Evolutionary conservation across 2,329 filamentous ascomycete species (phyloP), one percentile per base, ranked within the genome.

Genomic region (Bretziella fagacearum): DNA sequence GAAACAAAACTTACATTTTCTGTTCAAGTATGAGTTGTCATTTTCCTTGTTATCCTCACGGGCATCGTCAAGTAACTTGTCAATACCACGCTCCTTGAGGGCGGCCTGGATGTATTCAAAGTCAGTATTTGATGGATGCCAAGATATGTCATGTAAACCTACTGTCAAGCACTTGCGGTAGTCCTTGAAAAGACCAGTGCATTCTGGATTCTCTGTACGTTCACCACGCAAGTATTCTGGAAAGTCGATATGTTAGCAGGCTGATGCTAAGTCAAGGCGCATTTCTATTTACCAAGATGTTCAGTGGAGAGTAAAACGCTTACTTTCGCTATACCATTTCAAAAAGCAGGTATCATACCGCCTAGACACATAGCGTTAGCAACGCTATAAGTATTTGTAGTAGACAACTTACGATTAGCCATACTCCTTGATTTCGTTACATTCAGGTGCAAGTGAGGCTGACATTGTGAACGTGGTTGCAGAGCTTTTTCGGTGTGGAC

Each of bases 241-340:
- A n/a, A n/a, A 7, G 4, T 20, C 11, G 6, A 43, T 17, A 33
- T 10, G 30, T n/a, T 33, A 33, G 13, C 6, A 3, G 11, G 18
- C 30, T 44, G 5, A 37, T 29, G 45, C n/a, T n/a, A n/a, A n/a
- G n/a, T n/a, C n/a, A n/a, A n/a, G n/a, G n/a, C n/a, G n/a, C n/a
- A n/a, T n/a, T n/a, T n/a, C n/a, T n/a, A n/a, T n/a, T n/a, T n/a
- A n/a, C n/a, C n/a, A n/a, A n/a, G n/a, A n/a, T n/a, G n/a, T n/a
- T 48, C 50, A 44, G 36, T 44, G 17, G 15, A 42, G 18, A 33
- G 30, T n/a, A n/a, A 13, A 11, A 33, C 13, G 30, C 80, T 50
- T 70, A 95, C 91, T 96, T 65, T 98, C 91, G 60, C 87, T 95
- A 63, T 98, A 98, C 91, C 91, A 98, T 65, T 94, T 96, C 53